Evolutionary conservation across 2,329 filamentous ascomycete species (phyloP), one percentile per base, ranked within the genome.

Genomic region (Pseudogymnoascus sp.): DNA sequence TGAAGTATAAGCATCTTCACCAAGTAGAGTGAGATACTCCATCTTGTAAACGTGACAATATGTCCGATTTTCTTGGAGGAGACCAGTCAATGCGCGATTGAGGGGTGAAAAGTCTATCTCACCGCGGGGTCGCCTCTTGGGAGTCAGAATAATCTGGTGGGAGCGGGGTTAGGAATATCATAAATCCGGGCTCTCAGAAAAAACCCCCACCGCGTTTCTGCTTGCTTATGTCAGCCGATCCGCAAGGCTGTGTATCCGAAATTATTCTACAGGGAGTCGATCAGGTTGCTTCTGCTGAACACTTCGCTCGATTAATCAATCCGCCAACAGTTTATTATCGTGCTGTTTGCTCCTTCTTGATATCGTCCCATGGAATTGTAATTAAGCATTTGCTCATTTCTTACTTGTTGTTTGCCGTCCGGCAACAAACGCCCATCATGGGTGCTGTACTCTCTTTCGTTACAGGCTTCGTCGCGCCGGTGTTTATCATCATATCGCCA

Each of bases 401-500:
- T 21, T 55, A 55, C 35, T 33, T 55, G 45, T 31, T 55, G 48
- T 55, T 33, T 55, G 29, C 48, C 48, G 48, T 6, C 29, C 48
- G 29, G 48, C 48, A 33, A n/a, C 12, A 35, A 55, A 6, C 29
- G 8, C 33, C 58, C 52, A 62, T 59, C 67, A 72, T 65, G 18
- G 72, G 72, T 70, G 70, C 67, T 10, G 60, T 73, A 59, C 35
- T 68, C 45, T 65, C 68, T 40, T 67, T 69, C 31, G 64, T 84
- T 64, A 78, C 82, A 71, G 81, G 80, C 76, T 80, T 80, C 69
- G 72, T 84, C 65, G 84, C 85, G 72, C 85, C 85, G 21, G 72
- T 85, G 61, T 87, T 87, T 71, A 79, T 88, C 65, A 78, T 87
- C 68, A 67, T 83, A 67, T 87, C 85, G 68, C 85, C 85, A 15